Base-by-base conservation (phyloP, 23 red algal genomes). In the Agarophyton chilense region DNA sequence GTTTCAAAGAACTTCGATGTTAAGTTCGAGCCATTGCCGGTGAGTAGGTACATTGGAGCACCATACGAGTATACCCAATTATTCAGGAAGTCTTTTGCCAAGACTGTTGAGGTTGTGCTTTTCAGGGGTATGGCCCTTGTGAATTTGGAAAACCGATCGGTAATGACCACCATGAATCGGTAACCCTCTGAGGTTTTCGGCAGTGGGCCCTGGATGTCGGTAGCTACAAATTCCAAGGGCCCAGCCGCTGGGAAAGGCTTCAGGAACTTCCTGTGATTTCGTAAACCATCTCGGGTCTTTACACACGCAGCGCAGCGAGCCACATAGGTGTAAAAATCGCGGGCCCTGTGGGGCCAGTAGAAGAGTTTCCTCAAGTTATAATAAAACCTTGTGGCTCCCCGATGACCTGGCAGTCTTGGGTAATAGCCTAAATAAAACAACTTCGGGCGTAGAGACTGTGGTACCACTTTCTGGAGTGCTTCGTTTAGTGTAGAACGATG, bases 11-110 rank as follows among this genome's bases (percentile, higher is more conserved):
- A 4, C 21, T 24, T n/a, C 21, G 52, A 10, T 14, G 52, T 17
- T 19, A 56, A 24, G 11, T 56, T 10, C 7, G 44, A 12, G 7
- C 44, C 12, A 12, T 47, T 47, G 44, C 12, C 12, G 7, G 12
- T 47, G 44, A 6, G 12, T 9, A 47, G 52, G 19, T 47, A n/a
- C 44, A 77, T 12, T 8, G 13, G 29, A 3, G 47, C 40, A 6
- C 40, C 71, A n/a, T 45, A 77, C 22, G 71, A 38, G 39, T 77
- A 77, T 3, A 77, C 33, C 40, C 71, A 77, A 46, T 77, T 46
- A 14, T 40, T 49, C 31, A 77, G 10, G 16, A 46, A 45, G 18
- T 2, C 17, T 10, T 19, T 22, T 11, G 71, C 17, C 3, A 77
- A 10, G 44, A 34, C 36, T 11, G 71, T 77, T 46, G 26, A 26